These are phyloP conservation scores for Dictyostelium firmibasis DNA, from an alignment of 78 protist genomes.

Conservation along the genomic window DNA sequence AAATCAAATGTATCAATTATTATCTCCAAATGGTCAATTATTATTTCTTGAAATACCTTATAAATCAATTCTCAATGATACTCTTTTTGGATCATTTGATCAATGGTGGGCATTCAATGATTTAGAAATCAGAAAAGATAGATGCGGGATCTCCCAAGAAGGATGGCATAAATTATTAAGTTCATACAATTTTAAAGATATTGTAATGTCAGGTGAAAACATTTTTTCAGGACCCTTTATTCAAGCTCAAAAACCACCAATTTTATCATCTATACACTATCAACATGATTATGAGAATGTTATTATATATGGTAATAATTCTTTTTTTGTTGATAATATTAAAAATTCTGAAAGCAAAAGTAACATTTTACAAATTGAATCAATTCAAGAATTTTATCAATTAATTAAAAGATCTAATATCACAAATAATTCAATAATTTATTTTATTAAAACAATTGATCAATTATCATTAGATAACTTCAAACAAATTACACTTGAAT, in stretches of 20 bases:
- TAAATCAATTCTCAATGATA: not conserved
- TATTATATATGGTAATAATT: not conserved
- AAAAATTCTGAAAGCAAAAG: not conserved
- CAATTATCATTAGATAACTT: not conserved
- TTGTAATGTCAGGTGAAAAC: not conserved
- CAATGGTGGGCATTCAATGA: conserved; percentile 34
- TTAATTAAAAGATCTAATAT: not conserved
- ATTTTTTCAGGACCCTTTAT: not conserved
- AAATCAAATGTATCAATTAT: not conserved
- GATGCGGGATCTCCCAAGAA: not conserved
- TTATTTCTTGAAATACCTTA: conserved; percentile 4
- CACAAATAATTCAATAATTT: not conserved
- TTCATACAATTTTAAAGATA: not conserved
- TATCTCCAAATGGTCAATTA: conserved; percentile 26
- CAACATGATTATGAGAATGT: not conserved
- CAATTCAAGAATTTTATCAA: not conserved
- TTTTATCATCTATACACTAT: not conserved
- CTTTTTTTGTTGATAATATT: not conserved
- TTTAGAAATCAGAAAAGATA: conserved; percentile 3
- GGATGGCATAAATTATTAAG: not conserved
- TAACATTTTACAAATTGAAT: not conserved
- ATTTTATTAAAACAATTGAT: not conserved
- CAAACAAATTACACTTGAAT: not conserved
- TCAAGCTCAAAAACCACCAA: not conserved
- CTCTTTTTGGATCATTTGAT: conserved; percentile 14